Base-by-base conservation (phyloP, 2,329 filamentous ascomycete genomes). In the Conoideocrella luteorostrata region DNA sequence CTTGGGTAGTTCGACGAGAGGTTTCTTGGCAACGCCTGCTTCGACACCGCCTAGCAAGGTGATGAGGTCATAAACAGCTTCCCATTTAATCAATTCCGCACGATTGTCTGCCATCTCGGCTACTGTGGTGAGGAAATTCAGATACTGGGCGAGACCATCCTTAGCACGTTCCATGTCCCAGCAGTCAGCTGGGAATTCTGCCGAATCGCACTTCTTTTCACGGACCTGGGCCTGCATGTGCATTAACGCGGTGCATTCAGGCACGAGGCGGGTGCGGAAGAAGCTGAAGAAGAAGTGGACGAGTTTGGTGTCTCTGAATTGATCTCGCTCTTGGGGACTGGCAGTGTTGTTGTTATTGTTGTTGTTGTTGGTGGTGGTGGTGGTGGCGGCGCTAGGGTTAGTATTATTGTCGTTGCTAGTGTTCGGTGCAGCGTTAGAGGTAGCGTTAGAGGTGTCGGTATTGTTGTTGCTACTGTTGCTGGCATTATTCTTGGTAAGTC, bases 151-250 rank as follows among this genome's bases (percentile, higher is more conserved):
- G 1, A 97, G 80, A 1, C 91, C 91, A 57, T 97, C 91, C 61
- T 95, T 95, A 46, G 94, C 91, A 12, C 91, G 81, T 61, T 97
- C 91, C 85, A 97, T 95, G 56, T 97, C 91, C 91, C 91, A 97
- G 37, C 89, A 77, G 56, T 97, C 94, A 2, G 96, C 82, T 0
- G 91, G 91, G 56, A 96, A 97, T 56, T 96, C 90, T 49, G 87
- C 81, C 0, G 88, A 82, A 47, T 91, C 78, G 13, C 84, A 80
- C 45, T 82, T 75, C 24, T 84, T 82, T 32, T 84, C 81, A 33
- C 88, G 83, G 26, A 96, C 95, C 58, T 95, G 86, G 13, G 88
- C 87, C 67, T 97, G 91, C 3, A 95, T 76, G 57, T 93, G 88
- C 68, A 97, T 95, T 29, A 96, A 72, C n/a, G 90, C 90, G 43